Base-by-base conservation (phyloP, 495 filamentous ascomycete species). In the Chaetomium fimeti region DNA sequence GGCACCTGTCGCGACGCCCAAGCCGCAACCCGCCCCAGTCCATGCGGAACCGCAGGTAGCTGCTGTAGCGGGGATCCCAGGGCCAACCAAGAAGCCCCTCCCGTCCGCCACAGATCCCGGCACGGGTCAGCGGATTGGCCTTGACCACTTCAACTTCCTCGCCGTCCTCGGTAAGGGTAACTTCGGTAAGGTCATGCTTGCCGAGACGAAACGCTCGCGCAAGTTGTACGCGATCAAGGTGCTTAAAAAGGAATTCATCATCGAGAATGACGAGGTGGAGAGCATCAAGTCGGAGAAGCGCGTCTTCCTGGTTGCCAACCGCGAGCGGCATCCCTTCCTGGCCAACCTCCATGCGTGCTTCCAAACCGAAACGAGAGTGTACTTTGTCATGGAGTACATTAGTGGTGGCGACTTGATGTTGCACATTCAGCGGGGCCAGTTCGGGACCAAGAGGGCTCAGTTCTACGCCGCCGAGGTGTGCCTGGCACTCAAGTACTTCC, bases 381-480 rank as follows among this genome's bases (percentile, higher is more conserved):
- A 99, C 80, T 99, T 99, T 72, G 94, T 99, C 68, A 98, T 98
- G 93, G 95, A 99, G 78, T 99, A 99, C 74, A 93, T 99, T 67
- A 97, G 93, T 71, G 94, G 94, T 79, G 94, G 94, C 75, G 94
- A 99, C 84, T 81, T 99, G 72, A 99, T 99, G 94, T 78, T 97
- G 79, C 94, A 99, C 74, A 99, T 99, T 74, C 94, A 99, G 75
- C 86, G 94, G 51, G 92, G 93, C 24, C 91, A 94, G 74, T 99
- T 99, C 75, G 92, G 93, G 49, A 88, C 91, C 7, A 98, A 97
- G 78, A 83, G 95, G 62, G 95, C 94, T 70, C 95, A 98, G 91
- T 99, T 99, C 76, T 99, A 99, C 74, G 95, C 94, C 49, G 91
- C 94, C 11, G 94, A 99, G 74, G 94, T 99, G 43, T 96, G 94